Conservation (phyloP, 2,329 filamentous ascomycete genomes). For the Xylariaceae sp. region DNA sequence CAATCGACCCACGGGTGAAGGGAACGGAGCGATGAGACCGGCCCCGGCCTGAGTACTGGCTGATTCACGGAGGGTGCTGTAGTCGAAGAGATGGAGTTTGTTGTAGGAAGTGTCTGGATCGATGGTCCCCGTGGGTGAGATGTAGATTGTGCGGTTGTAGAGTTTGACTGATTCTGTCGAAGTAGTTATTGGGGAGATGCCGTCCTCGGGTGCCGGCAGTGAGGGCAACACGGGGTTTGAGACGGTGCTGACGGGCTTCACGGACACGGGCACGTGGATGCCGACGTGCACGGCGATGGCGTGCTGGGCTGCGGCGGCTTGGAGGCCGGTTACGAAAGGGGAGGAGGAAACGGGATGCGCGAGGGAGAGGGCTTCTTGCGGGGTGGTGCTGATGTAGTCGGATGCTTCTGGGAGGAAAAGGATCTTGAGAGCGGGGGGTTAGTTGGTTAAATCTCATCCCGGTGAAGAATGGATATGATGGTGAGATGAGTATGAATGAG, state of each 20-base stretch:
- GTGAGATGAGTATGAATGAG: too few relatives aligned
- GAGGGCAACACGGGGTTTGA: constrained; percentile 22
- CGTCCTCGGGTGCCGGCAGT: constrained; percentile 8
- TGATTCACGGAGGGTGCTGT: constrained; percentile 44
- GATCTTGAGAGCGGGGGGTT: constrained; percentile 41
- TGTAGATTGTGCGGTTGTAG: constrained; percentile 51
- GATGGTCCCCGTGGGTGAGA: constrained; percentile 41
- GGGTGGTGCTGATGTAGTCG: constrained; percentile 74
- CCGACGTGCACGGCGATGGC: constrained; percentile 75
- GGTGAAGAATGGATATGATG: too few relatives aligned
- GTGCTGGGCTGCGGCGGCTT: constrained; percentile 58
- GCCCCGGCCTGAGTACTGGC: constrained; percentile 62
- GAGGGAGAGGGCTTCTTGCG: constrained; percentile 64
- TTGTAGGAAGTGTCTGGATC: constrained; percentile 56
- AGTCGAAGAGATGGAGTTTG: constrained; percentile 88
- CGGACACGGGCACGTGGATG: constrained; percentile 67
- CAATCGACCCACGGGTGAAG: constrained; percentile 67
- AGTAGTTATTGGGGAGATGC: background rate
- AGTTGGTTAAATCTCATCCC: too few relatives aligned
- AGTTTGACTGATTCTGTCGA: constrained; percentile 33
- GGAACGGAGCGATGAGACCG: constrained; percentile 61
- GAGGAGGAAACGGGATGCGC: constrained; percentile 61
- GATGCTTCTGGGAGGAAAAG: constrained; percentile 90
- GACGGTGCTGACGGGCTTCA: constrained; percentile 29
- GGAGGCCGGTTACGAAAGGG: constrained; percentile 72